Evolutionary conservation across 1,284 basidiomycete genomes (phyloP).

Genomic region (Moesziomyces sp.): DNA sequence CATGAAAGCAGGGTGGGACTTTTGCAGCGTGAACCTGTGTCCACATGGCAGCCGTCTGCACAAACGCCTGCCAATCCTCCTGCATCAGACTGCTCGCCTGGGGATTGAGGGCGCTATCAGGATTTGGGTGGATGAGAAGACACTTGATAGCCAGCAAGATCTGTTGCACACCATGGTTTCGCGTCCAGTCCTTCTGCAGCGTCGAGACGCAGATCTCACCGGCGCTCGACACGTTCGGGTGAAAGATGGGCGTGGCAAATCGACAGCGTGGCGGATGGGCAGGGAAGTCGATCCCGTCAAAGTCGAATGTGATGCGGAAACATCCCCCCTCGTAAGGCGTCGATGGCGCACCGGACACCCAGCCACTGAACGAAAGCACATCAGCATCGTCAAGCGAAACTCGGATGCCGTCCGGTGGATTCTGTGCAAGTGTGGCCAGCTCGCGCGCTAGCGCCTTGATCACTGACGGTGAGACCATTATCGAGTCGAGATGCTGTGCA

Average conservation of each 20-base stretch:
- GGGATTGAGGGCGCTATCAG: slow-evolving; percentile 92
- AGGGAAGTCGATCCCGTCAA: slow-evolving; percentile 44
- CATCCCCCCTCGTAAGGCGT: slow-evolving; percentile 78
- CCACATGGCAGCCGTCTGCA: slow-evolving; percentile 82
- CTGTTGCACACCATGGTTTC: slow-evolving; percentile 87
- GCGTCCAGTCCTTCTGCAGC: slow-evolving; percentile 95
- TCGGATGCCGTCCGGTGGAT: slow-evolving; percentile 33
- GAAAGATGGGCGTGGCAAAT: slow-evolving; percentile 77
- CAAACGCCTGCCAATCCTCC: slow-evolving; percentile 80
- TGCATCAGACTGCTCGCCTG: slow-evolving; percentile 90
- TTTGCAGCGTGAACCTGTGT: slow-evolving; percentile 84
- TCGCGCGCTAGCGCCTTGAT: slow-evolving; percentile 35
- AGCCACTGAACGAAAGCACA: slow-evolving; percentile 36
- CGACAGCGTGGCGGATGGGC: slow-evolving; percentile 27
- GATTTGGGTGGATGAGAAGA: slow-evolving; percentile 93
- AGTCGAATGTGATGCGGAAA: slow-evolving; percentile 49
- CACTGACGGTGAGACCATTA: slow-evolving; percentile 36
- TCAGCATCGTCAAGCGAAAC: slow-evolving; percentile 36
- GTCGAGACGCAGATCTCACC: slow-evolving; percentile 98
- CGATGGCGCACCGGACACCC: slow-evolving; percentile 73
- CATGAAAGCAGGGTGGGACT: slow-evolving; percentile 12
- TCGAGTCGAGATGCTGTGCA: slow-evolving; percentile 1
- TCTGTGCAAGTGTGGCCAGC: slow-evolving; percentile 16
- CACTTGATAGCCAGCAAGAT: slow-evolving; percentile 88
- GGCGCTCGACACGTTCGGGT: slow-evolving; percentile 87